A percentile compares a stretch with the other conserved stretches of the same genome.
Evolutionary conservation across 2,329 filamentous ascomycete genomes (phyloP).

Genomic region (Ophiocordyceps camponoti-leonardi): DNA sequence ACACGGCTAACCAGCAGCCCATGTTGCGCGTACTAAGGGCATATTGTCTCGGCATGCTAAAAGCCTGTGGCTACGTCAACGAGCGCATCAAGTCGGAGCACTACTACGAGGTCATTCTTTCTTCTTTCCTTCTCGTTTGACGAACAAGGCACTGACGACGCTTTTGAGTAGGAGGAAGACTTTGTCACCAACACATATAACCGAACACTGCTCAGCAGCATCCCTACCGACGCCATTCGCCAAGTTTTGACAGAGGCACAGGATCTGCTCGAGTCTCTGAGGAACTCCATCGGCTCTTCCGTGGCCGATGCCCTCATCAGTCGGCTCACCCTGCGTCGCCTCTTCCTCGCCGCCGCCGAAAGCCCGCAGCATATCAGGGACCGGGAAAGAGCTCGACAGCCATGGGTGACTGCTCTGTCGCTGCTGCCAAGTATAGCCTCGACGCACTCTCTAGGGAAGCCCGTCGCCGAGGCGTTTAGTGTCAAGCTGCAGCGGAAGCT

Average conservation of each 20-base stretch:
- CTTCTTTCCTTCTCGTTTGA: not conserved
- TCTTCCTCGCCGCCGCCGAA: constrained; percentile 40
- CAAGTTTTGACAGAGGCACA: constrained; percentile 35
- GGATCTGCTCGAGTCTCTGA: constrained; percentile 26
- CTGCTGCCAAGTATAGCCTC: constrained; percentile 38
- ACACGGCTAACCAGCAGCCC: constrained; percentile 17
- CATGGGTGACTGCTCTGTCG: constrained; percentile 32
- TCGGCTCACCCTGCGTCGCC: constrained; percentile 49
- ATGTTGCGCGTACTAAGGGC: constrained; percentile 55
- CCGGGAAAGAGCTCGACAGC: constrained; percentile 27
- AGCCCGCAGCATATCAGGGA: constrained; percentile 26
- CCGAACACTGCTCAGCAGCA: constrained; percentile 51
- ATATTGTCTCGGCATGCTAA: constrained; percentile 74
- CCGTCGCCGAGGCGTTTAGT: constrained; percentile 68
- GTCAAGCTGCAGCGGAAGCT: constrained; percentile 79
- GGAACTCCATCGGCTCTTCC: constrained; percentile 20
- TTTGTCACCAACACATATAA: constrained; percentile 89
- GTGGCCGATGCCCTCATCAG: constrained; percentile 38
- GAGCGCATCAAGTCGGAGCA: constrained; percentile 64
- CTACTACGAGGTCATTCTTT: constrained; percentile 58
- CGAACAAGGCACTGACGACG: not conserved
- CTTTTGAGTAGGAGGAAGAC: constrained; percentile 59
- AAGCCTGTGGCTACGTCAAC: constrained; percentile 66
- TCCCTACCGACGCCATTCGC: constrained; percentile 39
- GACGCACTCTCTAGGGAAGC: constrained; percentile 43